Evolutionary conservation across 1,284 basidiomycete genomes (phyloP), one percentile per base, ranked within the genome.

Genomic region (Coniferiporia weirii): DNA sequence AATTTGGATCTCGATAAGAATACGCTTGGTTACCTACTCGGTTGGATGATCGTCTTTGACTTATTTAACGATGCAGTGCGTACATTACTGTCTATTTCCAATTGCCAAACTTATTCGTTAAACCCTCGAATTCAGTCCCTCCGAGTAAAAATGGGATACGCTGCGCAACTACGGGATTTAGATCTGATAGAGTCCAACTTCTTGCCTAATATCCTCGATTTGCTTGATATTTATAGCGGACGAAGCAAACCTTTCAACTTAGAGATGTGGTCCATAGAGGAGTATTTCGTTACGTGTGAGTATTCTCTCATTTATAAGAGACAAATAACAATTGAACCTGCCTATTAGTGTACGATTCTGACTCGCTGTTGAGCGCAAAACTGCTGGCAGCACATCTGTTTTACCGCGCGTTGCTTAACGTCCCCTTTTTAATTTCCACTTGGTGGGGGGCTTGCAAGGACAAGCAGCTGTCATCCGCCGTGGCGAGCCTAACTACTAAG

Each of bases 391-490:
- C 91, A 0, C 93, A 98, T 68, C 78, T 98, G 4, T 98, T 92
- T 73, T 94, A 94, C 71, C 86, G 91, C 19, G 81, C 92, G 0
- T 79, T 98, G 7, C 80, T 91, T 7, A 84, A 84, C 12, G 80
- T 95, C 15, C 93, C 95, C 0, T 89, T 90, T 0, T 79, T 95
- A 27, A 83, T 98, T 58, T 84, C 95, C 54, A 77, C 78, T 32
- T 98, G 94, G 91, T 89, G 95, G 63, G 80, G 87, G 51, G 87
- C 87, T 36, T 90, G 92, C 73, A 93, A 93, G 67, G 95, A 98
- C 70, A 86, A 91, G 15, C 92, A 95, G 68, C 80, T 98, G 1
- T 88, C 87, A 17, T 79, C 83, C 38, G 79, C 87, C 2, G 81
- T 99, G 60, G 79, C 86, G 1, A 76, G 80, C 36, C 95, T 93